Conservation (phyloP, 345 rosid genomes). For the Acer yangbiense region DNA sequence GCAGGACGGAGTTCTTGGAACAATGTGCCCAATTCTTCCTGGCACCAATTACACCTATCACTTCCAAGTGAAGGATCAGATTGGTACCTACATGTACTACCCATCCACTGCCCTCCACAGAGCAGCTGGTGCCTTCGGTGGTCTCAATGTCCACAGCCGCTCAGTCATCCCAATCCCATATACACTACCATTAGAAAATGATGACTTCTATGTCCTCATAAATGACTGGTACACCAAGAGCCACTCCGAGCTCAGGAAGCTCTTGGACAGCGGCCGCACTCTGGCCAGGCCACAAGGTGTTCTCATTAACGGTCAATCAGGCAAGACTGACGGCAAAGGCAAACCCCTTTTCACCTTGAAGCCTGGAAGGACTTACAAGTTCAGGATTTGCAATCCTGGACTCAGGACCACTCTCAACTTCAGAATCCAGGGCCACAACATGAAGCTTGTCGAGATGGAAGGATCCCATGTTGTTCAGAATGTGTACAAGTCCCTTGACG, state of each 20-base stretch:
- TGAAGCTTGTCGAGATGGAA: slow-evolving; percentile 82
- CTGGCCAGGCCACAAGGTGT: slow-evolving; percentile 61
- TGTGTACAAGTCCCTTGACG: slow-evolving; percentile 66
- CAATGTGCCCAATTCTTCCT: slow-evolving; percentile 70
- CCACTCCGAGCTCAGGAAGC: slow-evolving; percentile 46
- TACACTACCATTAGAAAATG: slow-evolving; percentile 46
- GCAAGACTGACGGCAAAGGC: slow-evolving; percentile 34
- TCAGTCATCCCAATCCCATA: slow-evolving; percentile 74
- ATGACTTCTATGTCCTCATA: slow-evolving; percentile 57
- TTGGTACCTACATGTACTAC: slow-evolving; percentile 73
- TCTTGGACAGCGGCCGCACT: slow-evolving; percentile 56
- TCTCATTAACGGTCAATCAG: slow-evolving; percentile 57
- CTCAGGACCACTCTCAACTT: slow-evolving; percentile 59
- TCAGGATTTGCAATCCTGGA: slow-evolving; percentile 66
- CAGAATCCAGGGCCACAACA: slow-evolving; percentile 66
- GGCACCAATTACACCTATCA: slow-evolving; percentile 76
- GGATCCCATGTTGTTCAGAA: slow-evolving; percentile 70
- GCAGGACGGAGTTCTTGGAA: slow-evolving; percentile 74
- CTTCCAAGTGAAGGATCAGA: slow-evolving; percentile 91
- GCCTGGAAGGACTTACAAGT: slow-evolving; percentile 64
- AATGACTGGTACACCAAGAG: slow-evolving; percentile 67
- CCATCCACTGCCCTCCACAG: slow-evolving; percentile 59
- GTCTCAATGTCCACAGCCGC: slow-evolving; percentile 70
- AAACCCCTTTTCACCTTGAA: slow-evolving; percentile 64
- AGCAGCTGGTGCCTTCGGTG: slow-evolving; percentile 70